phyloP scores from a whole-genome alignment of 176 grass and related monocot species.

The Musa beccarii region DNA sequence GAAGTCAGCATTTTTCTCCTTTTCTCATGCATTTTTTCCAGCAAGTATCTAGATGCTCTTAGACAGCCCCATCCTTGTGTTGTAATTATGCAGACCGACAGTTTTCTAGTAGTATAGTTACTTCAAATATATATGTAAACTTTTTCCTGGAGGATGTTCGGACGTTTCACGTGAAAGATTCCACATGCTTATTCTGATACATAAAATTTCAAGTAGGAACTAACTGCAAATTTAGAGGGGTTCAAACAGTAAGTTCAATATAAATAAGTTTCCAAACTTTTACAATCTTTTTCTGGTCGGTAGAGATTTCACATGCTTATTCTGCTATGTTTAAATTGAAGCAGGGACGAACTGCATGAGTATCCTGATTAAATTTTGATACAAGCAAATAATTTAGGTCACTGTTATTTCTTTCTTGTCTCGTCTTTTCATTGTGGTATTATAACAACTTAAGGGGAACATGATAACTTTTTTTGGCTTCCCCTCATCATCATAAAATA shows the following conservation, averaged over 20 bases:
- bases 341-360: neutral
- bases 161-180: neutral
- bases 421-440: neutral
- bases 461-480: neutral
- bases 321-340: neutral
- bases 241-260: too few relatives aligned
- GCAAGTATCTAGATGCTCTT: neutral
- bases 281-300: too few relatives aligned
- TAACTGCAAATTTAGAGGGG: neutral
- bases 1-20: neutral
- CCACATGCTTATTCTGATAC: neutral
- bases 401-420: neutral
- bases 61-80: neutral
- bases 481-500: neutral
- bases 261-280: too few relatives aligned
- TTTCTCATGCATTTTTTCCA: neutral
- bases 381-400: neutral
- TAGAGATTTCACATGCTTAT: neutral
- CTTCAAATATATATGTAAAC: neutral
- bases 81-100: neutral
- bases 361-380: neutral
- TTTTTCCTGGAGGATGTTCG: neutral
- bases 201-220: neutral
- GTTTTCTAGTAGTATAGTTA: neutral
- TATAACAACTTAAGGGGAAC: neutral